Evolutionary conservation across 306 rosid genomes (phyloP).

Genomic region (Abrus pulchellus): DNA sequence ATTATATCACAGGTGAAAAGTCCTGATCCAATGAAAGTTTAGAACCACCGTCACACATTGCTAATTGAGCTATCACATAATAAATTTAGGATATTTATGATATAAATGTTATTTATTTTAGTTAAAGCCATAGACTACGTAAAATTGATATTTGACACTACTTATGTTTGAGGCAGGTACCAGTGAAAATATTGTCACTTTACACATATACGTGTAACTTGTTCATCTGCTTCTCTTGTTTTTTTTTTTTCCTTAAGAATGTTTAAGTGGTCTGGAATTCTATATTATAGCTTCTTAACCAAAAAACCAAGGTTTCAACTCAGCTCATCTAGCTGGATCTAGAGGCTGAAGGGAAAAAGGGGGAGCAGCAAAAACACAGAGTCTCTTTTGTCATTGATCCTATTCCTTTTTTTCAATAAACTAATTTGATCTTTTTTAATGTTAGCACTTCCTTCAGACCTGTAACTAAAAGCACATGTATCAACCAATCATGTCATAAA

Average conservation of each 20-base stretch:
- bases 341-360: neutral
- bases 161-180: neutral
- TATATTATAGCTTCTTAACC: neutral
- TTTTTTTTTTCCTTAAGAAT: neutral
- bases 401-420: neutral
- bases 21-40: constrained; percentile 24
- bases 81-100: neutral
- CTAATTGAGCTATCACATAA: neutral
- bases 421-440: neutral
- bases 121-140: neutral
- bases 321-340: neutral
- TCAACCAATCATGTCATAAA: constrained; percentile 12
- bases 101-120: neutral
- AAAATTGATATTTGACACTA: neutral
- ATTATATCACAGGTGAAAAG: constrained; percentile 21
- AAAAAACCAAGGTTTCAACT: neutral
- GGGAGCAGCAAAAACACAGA: neutral
- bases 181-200: neutral
- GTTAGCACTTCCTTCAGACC: neutral
- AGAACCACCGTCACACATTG: neutral
- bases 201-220: neutral
- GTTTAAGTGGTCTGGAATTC: neutral
- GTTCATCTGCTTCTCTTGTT: neutral
- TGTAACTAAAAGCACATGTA: neutral
- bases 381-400: neutral